These are phyloP conservation scores for Clavispora fructus DNA, from an alignment of 805 yeast genomes.

Conservation along the genomic window DNA sequence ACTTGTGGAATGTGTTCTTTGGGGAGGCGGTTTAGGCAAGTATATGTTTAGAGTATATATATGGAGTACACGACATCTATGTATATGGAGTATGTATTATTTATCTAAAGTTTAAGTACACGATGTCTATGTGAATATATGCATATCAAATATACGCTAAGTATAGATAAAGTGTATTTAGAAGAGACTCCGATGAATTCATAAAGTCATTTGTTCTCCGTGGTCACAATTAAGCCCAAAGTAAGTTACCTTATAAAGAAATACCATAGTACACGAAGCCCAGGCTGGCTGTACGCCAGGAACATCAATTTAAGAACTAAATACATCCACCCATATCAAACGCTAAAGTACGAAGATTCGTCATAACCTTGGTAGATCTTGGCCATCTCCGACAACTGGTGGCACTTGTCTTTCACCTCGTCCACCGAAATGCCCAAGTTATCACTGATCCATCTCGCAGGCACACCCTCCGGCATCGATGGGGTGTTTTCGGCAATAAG, in stretches of 20 bases:
- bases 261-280: not conserved
- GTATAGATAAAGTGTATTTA: no score
- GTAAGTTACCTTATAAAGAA: no score
- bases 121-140: no score
- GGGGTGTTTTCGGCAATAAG: constrained; percentile 47
- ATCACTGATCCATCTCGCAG: constrained; percentile 55
- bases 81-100: no score
- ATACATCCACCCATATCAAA: constrained; percentile 3
- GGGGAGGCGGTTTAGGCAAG: constrained; percentile 2
- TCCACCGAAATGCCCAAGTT: constrained; percentile 46
- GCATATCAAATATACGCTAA: no score
- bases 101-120: no score
- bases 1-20: constrained; percentile 11
- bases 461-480: constrained; percentile 74
- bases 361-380: constrained; percentile 65
- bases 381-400: constrained; percentile 59
- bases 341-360: constrained; percentile 49
- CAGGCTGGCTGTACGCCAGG: not conserved
- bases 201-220: no score
- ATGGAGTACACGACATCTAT: no score
- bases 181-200: no score
- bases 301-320: not conserved
- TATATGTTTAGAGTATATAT: no score
- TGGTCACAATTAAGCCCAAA: no score
- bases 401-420: constrained; percentile 46